phyloP scores from a whole-genome alignment of 371 early-diverging fungal species.

The Mucor piriformis region DNA sequence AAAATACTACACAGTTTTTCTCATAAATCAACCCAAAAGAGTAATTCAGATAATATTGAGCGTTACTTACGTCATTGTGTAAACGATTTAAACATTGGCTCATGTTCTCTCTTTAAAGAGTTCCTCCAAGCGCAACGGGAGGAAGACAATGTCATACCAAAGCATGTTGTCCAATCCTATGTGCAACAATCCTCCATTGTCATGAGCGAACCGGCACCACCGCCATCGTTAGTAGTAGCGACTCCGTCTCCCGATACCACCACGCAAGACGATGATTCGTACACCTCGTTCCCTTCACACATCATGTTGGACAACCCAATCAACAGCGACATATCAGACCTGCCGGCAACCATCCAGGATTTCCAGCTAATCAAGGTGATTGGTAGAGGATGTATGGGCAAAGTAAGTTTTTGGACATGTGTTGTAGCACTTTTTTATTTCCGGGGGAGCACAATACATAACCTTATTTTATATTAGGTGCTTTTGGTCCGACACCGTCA shows the following conservation, averaged over 20 bases:
- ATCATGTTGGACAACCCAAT: neutral
- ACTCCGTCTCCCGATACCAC: conserved; percentile 10
- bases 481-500: conserved; percentile 81
- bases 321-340: conserved; percentile 4
- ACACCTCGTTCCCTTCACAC: conserved; percentile 6
- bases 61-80: conserved; percentile 44
- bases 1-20: conserved; percentile 26
- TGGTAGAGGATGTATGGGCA: conserved; percentile 61
- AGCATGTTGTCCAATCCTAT: conserved; percentile 27
- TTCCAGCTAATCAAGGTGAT: conserved; percentile 55
- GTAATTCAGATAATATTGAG: conserved; percentile 50
- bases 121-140: conserved; percentile 51
- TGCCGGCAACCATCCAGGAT: conserved; percentile 40
- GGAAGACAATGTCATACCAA: conserved; percentile 38
- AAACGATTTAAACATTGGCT: conserved; percentile 32
- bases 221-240: neutral
- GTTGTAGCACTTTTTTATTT: neutral
- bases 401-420: conserved; percentile 24
- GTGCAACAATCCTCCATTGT: conserved; percentile 18
- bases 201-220: neutral
- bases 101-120: conserved; percentile 48
- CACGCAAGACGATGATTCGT: conserved; percentile 9
- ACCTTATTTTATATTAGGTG: conserved; percentile 48
- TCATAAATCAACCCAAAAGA: conserved; percentile 25
- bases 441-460: neutral